Evolutionary conservation across 1,284 basidiomycete species (phyloP).

Genomic region (Erythrobasidium hasegawianum): DNA sequence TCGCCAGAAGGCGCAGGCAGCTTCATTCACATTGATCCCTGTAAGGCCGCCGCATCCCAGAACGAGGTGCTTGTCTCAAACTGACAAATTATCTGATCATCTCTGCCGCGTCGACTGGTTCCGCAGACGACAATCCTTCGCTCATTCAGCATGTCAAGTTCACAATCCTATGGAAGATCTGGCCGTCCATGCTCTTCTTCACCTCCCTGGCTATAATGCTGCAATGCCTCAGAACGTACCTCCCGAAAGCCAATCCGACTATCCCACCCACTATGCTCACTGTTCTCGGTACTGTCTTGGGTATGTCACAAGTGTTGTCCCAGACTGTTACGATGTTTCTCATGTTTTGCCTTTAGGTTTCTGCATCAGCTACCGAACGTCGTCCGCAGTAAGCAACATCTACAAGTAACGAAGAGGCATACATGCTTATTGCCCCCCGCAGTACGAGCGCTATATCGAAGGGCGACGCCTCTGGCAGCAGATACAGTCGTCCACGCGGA

Average conservation of each 20-base stretch:
- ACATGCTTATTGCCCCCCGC: too few species aligned
- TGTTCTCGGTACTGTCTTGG: slow-evolving; percentile 31
- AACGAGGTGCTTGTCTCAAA: too few species aligned
- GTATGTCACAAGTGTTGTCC: too few species aligned
- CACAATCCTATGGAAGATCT: slow-evolving; percentile 25
- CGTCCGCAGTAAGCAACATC: slow-evolving; percentile 3
- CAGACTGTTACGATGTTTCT: too few species aligned
- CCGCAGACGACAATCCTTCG: slow-evolving; percentile 12
- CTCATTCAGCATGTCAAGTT: slow-evolving; percentile 22
- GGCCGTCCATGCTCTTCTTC: slow-evolving; percentile 29
- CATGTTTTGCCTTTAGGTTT: slow-evolving; percentile 5
- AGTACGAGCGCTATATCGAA: slow-evolving; percentile 29
- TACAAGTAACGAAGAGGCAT: too few species aligned
- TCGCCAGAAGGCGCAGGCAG: background rate
- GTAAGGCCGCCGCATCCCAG: background rate
- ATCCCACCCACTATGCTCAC: slow-evolving; percentile 31
- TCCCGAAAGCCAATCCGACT: slow-evolving; percentile 13
- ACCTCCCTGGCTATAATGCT: slow-evolving; percentile 22
- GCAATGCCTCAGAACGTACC: slow-evolving; percentile 3
- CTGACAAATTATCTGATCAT: background rate
- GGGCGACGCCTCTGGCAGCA: slow-evolving; percentile 31
- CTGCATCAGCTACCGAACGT: slow-evolving; percentile 32
- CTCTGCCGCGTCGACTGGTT: background rate
- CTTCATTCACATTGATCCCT: slow-evolving; percentile 1
- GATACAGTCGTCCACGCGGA: slow-evolving; percentile 18